Evolutionary conservation across 2,329 filamentous ascomycete genomes (phyloP), one percentile per base, ranked within the genome.

Genomic region (Fusarium sp.): DNA sequence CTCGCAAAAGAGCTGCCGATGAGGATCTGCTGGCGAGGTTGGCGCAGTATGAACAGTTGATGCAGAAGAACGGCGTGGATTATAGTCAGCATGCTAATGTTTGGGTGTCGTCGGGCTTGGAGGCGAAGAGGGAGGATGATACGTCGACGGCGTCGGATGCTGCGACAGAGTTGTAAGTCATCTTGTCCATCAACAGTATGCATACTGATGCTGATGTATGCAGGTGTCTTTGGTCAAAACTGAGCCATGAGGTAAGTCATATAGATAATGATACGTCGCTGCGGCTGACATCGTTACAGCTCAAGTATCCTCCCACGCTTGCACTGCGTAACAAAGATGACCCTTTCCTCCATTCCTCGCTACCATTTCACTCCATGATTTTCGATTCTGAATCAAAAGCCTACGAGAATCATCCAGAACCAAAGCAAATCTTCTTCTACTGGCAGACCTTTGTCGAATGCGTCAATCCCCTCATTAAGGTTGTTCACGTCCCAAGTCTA

Each of bases 401-500:
- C 9, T 38, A 62, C 12, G 50, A 74, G 2, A 9, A 75, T 1
- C 80, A 82, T 12, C 81, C 80, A 1, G 78, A 82, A 4, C 78
- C 81, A 10, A 76, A 74, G 6, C 72, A 76, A 0, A 79, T 81
- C 10, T 79, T 77, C 30, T 75, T 71, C 9, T 61, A 80, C 11
- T 82, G 81, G 81, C 79, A 82, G n/a, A 64, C 67, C 0, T 82
- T 81, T 38, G 74, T 80, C 19, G 81, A 82, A 40, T 71, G 64
- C 0, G 78, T 81, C 35, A 80, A 82, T 18, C 81, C 80, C 0
- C 63, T 82, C 0, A 68, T 73, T 18, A 82, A 81, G 61, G 75
- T 82, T 5, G 38, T 81, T 0, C 81, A 82, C 40, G 74, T 80
- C 3, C 81, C 81, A 13, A 80, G 75, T 7, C 65, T 81, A 2